Conservation (phyloP, 192 early-diverging fungal species). For the Helicostylum pulchrum region DNA sequence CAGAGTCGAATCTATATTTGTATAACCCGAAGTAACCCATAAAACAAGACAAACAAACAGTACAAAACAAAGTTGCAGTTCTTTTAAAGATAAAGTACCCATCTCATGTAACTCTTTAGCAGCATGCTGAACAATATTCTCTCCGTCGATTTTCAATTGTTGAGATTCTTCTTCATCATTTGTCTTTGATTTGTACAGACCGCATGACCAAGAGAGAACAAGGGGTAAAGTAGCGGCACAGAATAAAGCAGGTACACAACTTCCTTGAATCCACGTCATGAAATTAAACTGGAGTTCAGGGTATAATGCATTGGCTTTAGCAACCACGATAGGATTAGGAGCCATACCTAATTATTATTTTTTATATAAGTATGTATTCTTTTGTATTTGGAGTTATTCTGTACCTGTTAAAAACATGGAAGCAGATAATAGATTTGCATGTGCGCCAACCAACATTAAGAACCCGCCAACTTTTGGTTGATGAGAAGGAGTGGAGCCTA, state of each 20-base stretch:
- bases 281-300: constrained; percentile 63
- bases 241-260: constrained; percentile 49
- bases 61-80: constrained; percentile 46
- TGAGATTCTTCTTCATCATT: neutral
- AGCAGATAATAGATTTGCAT: constrained; percentile 70
- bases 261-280: constrained; percentile 57
- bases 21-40: constrained; percentile 60
- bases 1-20: constrained; percentile 62
- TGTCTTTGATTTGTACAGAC: neutral
- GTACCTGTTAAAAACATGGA: constrained; percentile 67
- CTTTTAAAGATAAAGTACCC: constrained; percentile 22
- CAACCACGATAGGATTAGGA: constrained; percentile 67
- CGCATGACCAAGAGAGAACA: constrained; percentile 22
- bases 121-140: constrained; percentile 13
- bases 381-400: neutral
- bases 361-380: neutral
- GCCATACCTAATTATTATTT: constrained; percentile 49
- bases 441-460: constrained; percentile 58
- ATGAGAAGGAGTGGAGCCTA: constrained; percentile 44
- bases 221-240: constrained; percentile 19
- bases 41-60: constrained; percentile 52
- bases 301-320: constrained; percentile 55
- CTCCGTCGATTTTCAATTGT: constrained; percentile 7
- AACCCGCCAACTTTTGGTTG: constrained; percentile 49
- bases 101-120: constrained; percentile 12